Conservation (phyloP, 768 basidiomycete genomes). For the Tylopilus sp. region DNA sequence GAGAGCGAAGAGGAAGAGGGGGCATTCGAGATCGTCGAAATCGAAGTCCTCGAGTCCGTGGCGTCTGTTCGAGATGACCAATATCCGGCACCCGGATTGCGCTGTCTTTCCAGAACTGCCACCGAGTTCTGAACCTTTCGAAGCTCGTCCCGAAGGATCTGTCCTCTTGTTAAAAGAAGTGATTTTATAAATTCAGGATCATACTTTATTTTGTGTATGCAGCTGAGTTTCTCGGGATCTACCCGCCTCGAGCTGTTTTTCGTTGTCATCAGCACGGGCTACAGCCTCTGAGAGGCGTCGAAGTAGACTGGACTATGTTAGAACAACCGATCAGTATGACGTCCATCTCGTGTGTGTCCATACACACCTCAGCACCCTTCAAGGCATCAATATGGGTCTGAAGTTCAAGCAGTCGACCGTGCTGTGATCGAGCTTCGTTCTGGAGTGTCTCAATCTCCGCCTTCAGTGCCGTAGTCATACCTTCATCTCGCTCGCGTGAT, state of each 20-base stretch:
- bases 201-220: conserved; percentile 75
- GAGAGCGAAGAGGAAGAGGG: conserved; percentile 34
- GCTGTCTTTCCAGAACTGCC: conserved; percentile 82
- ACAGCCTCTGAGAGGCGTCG: conserved; percentile 48
- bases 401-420: conserved; percentile 54
- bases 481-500: conserved; percentile 58
- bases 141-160: conserved; percentile 91
- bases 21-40: conserved; percentile 41
- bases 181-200: conserved; percentile 3
- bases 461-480: conserved; percentile 46
- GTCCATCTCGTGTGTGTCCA: neutral
- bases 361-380: conserved; percentile 62
- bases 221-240: conserved; percentile 68
- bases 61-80: conserved; percentile 57
- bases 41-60: conserved; percentile 34
- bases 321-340: neutral
- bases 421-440: conserved; percentile 44
- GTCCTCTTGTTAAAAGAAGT: conserved; percentile 10
- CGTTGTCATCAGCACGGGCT: conserved; percentile 48
- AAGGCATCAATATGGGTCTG: conserved; percentile 45
- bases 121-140: conserved; percentile 95
- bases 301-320: conserved; percentile 41
- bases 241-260: conserved; percentile 70
- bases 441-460: conserved; percentile 52
- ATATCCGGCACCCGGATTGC: conserved; percentile 93